These are phyloP conservation scores for Phyllosticta paracitricarpa DNA, from an alignment of 2,329 filamentous ascomycete species.

Conservation along the genomic window DNA sequence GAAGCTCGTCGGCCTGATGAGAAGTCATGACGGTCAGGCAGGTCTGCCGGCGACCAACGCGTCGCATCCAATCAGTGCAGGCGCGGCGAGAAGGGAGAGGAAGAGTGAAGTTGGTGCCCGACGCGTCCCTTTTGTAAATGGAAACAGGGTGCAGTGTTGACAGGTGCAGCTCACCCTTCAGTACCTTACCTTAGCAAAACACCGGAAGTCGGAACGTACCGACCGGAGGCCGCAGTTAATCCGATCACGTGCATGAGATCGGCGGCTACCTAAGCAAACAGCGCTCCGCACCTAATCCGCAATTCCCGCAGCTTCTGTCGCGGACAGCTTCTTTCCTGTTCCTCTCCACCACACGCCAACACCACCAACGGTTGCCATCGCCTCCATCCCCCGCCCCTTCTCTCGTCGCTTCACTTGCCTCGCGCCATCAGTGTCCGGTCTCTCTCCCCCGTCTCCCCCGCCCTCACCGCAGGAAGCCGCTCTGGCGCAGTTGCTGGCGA, in stretches of 20 bases:
- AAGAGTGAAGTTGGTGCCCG: not conserved
- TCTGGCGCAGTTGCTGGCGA: slow-evolving; percentile 20
- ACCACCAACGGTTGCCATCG: not conserved
- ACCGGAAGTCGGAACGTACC: not conserved
- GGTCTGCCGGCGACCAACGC: not conserved
- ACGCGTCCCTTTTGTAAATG: not conserved
- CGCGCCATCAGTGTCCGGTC: not conserved
- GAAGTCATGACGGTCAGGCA: not conserved
- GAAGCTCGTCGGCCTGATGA: slow-evolving; percentile 1
- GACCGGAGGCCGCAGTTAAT: not conserved
- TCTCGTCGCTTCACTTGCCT: not conserved
- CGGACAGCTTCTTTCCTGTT: not conserved
- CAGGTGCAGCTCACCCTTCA: not conserved
- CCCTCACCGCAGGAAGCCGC: slow-evolving; percentile 13
- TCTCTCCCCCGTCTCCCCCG: slow-evolving; percentile 17
- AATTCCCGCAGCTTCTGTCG: not conserved
- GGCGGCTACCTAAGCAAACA: not conserved
- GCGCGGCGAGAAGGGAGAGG: too few species aligned
- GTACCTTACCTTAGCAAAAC: not conserved
- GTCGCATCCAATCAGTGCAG: not conserved
- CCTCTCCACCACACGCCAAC: not conserved
- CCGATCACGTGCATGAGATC: not conserved
- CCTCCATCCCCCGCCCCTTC: not conserved
- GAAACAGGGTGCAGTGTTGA: not conserved
- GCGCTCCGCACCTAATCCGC: not conserved